phyloP scores from a whole-genome alignment of 2,329 filamentous ascomycete genomes.

The Pochonia chlamydosporia region DNA sequence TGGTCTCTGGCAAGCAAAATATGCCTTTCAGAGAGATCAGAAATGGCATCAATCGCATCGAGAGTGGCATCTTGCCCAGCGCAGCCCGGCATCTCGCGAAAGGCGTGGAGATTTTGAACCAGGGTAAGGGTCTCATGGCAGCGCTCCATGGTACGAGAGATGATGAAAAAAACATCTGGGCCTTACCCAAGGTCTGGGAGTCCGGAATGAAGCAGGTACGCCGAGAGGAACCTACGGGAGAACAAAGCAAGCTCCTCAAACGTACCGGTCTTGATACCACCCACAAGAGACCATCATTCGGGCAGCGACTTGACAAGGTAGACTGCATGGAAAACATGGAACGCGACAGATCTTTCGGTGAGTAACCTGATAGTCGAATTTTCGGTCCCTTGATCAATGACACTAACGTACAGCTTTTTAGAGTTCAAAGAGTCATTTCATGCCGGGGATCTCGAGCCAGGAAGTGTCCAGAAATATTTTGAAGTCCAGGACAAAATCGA shows the following conservation, averaged over 20 bases:
- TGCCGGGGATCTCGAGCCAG: slow-evolving; percentile 21
- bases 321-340: slow-evolving; percentile 19
- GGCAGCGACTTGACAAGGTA: slow-evolving; percentile 4
- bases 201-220: slow-evolving; percentile 14
- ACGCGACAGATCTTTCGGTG: slow-evolving; percentile 16
- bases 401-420: neutral
- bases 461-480: slow-evolving; percentile 11
- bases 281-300: slow-evolving; percentile 2
- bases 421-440: slow-evolving; percentile 22
- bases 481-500: slow-evolving; percentile 14
- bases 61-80: slow-evolving; percentile 11
- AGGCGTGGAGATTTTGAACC: no score
- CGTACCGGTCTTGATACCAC: neutral
- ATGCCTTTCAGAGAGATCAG: slow-evolving; percentile 16
- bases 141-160: no score
- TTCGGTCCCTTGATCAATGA: no score
- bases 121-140: no score
- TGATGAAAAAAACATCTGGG: slow-evolving; percentile 14
- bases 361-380: slow-evolving; percentile 2
- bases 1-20: slow-evolving; percentile 8
- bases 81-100: slow-evolving; percentile 8
- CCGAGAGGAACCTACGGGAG: neutral
- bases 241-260: slow-evolving; percentile 6
- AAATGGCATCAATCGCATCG: slow-evolving; percentile 17
- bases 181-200: slow-evolving; percentile 16